Evolutionary conservation across 345 rosid genomes (phyloP).

Genomic region (Citrus australasica): DNA sequence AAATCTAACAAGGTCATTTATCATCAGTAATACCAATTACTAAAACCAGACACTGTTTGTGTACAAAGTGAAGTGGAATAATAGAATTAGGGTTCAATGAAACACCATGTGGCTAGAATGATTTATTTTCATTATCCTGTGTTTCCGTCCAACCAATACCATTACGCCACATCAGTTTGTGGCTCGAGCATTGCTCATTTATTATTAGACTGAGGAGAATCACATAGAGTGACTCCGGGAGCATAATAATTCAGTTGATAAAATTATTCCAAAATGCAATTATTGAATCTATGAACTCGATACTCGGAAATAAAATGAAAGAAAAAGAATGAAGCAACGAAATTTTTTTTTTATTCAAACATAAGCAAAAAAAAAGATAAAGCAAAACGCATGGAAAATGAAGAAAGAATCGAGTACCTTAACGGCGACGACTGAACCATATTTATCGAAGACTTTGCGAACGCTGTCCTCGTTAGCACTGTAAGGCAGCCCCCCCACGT

Average conservation of each 20-base stretch:
- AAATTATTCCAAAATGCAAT: background rate
- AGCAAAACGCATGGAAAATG: background rate
- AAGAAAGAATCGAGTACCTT: constrained; percentile 39
- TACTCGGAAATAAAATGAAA: background rate
- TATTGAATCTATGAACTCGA: background rate
- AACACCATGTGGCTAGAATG: background rate
- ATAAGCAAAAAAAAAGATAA: background rate
- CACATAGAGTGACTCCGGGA: background rate
- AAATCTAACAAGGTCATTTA: background rate
- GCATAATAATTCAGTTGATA: background rate
- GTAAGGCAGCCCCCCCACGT: constrained; percentile 90
- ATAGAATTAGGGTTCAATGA: background rate
- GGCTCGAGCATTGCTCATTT: too few relatives aligned
- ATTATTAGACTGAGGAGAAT: background rate
- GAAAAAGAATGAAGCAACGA: background rate
- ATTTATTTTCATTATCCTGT: background rate
- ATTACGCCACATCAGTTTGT: background rate
- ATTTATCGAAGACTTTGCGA: constrained; percentile 56
- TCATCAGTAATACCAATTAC: too few relatives aligned
- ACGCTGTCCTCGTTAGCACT: constrained; percentile 58
- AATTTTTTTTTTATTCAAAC: background rate
- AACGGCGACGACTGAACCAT: constrained; percentile 66
- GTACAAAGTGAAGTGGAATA: background rate
- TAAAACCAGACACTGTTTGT: background rate
- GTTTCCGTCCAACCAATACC: too few relatives aligned